phyloP scores from a whole-genome alignment of 75 land plant genomes.

The Pinus tabuliformis region DNA sequence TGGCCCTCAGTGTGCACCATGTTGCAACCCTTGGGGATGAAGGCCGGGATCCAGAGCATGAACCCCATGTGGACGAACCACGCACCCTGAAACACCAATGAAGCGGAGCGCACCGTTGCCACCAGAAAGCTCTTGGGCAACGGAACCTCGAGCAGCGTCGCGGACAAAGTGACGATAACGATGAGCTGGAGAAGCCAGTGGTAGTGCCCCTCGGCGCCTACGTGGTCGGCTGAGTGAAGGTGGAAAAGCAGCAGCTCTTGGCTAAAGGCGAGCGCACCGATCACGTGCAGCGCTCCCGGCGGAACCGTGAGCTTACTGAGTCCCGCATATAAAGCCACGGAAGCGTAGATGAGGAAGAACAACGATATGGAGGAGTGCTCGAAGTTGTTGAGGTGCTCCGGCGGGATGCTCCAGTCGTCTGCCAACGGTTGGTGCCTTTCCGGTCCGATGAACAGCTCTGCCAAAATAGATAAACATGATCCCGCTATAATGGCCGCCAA shows the following conservation, averaged over 20 bases:
- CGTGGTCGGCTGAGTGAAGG: conserved; percentile 78
- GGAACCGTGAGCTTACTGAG: not conserved
- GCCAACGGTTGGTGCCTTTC: conserved; percentile 20
- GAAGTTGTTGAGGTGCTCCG: conserved; percentile 41
- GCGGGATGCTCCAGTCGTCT: conserved; percentile 25
- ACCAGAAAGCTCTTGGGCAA: conserved; percentile 27
- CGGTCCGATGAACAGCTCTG: conserved; percentile 38
- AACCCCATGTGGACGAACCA: conserved; percentile 76
- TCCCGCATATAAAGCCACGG: conserved; percentile 41
- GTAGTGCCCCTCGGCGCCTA: conserved; percentile 72
- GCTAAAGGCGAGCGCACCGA: conserved; percentile 49
- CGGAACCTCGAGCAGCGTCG: conserved; percentile 31
- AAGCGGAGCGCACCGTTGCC: conserved; percentile 41
- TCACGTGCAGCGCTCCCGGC: conserved; percentile 21
- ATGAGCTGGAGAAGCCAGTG: conserved; percentile 82
- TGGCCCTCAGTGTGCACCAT: conserved; percentile 17
- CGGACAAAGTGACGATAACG: conserved; percentile 27
- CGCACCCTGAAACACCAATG: conserved; percentile 41
- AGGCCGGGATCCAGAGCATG: conserved; percentile 56
- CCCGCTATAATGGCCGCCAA: conserved; percentile 49
- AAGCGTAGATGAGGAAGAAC: conserved; percentile 54
- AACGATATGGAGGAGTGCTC: conserved; percentile 76
- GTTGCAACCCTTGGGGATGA: conserved; percentile 54
- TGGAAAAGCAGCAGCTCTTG: conserved; percentile 71
- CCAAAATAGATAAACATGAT: conserved; percentile 42